These are phyloP conservation scores for Danielia oregonensis DNA, from an alignment of 805 yeast species.

Conservation along the genomic window DNA sequence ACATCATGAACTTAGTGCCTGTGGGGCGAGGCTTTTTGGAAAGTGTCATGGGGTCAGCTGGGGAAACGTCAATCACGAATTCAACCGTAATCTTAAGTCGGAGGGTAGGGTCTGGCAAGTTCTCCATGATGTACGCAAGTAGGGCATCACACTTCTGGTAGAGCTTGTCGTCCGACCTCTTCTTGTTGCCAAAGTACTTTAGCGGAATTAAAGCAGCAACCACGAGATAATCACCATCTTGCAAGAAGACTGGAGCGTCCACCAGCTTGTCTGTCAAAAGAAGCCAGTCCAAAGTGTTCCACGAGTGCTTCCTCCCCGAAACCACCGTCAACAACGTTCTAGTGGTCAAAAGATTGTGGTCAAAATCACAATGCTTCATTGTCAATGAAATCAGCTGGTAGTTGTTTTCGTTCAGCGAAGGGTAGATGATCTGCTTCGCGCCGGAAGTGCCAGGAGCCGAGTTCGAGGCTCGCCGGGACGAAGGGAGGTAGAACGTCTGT, in stretches of 20 bases:
- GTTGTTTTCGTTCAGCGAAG: constrained; percentile 42
- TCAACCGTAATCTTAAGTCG: constrained; percentile 39
- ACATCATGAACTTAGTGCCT: constrained; percentile 35
- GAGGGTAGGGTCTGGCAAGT: constrained; percentile 16
- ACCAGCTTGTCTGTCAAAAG: constrained; percentile 15
- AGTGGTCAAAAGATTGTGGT: constrained; percentile 10
- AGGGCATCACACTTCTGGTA: constrained; percentile 20
- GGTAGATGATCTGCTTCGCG: constrained; percentile 18
- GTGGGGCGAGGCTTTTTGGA: constrained; percentile 4
- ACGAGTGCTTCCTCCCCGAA: constrained; percentile 41
- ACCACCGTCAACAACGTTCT: constrained; percentile 36
- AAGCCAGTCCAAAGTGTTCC: constrained; percentile 42
- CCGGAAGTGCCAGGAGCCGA: constrained; percentile 2
- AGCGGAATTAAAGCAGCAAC: constrained; percentile 33
- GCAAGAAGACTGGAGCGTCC: constrained; percentile 21
- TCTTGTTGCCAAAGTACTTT: constrained; percentile 14
- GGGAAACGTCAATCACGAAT: constrained; percentile 25
- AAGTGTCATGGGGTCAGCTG: constrained; percentile 7
- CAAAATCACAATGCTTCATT: constrained; percentile 42
- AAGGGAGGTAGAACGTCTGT: constrained; percentile 20
- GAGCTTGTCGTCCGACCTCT: constrained; percentile 13
- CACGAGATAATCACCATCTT: constrained; percentile 37
- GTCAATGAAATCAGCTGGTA: constrained; percentile 36
- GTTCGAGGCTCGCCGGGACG: constrained; percentile 6
- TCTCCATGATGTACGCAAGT: constrained; percentile 17